Percentiles rank a stretch among this genome's conserved stretches.
Conservation (phyloP, 192 early-diverging fungal genomes). For the Rhizophlyctis rosea region DNA sequence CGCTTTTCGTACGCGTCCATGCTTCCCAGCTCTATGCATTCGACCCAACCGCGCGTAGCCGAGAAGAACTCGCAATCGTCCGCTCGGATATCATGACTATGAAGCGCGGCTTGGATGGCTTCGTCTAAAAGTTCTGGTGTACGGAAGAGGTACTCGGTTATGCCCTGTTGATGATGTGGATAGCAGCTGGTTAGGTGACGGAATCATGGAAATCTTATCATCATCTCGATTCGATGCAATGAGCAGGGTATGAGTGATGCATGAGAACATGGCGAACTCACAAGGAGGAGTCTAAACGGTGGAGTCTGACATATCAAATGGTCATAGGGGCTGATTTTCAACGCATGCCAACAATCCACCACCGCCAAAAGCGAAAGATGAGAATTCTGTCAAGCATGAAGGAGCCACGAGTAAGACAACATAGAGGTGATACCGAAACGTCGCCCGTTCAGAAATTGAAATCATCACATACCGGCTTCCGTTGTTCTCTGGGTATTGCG, state of each 20-base stretch:
- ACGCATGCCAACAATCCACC: slow-evolving; percentile 88
- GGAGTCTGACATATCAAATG: slow-evolving; percentile 96
- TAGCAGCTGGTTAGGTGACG: slow-evolving; percentile 1
- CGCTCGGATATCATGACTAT: slow-evolving; percentile 57
- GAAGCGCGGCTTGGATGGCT: slow-evolving; percentile 78
- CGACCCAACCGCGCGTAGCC: slow-evolving; percentile 89
- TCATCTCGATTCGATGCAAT: no score
- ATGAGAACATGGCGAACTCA: slow-evolving; percentile 19
- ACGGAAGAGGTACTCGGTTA: slow-evolving; percentile 90
- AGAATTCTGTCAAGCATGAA: slow-evolving; percentile 59
- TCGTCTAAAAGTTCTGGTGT: slow-evolving; percentile 79
- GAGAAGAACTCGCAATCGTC: slow-evolving; percentile 84
- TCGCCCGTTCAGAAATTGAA: background rate
- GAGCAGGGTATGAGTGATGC: no score
- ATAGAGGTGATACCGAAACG: no score
- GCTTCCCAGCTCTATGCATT: slow-evolving; percentile 77
- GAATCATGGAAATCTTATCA: slow-evolving; percentile 2
- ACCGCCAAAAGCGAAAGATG: slow-evolving; percentile 92
- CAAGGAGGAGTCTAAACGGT: slow-evolving; percentile 87
- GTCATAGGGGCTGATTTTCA: slow-evolving; percentile 75
- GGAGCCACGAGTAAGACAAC: no score
- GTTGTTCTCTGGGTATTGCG: slow-evolving; percentile 40
- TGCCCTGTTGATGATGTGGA: slow-evolving; percentile 55
- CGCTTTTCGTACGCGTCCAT: slow-evolving; percentile 80
- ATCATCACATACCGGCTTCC: slow-evolving; percentile 35